Evolutionary conservation across 2,329 filamentous ascomycete species (phyloP), one percentile per base, ranked within the genome.

Genomic region (Harringtonia aguacate): DNA sequence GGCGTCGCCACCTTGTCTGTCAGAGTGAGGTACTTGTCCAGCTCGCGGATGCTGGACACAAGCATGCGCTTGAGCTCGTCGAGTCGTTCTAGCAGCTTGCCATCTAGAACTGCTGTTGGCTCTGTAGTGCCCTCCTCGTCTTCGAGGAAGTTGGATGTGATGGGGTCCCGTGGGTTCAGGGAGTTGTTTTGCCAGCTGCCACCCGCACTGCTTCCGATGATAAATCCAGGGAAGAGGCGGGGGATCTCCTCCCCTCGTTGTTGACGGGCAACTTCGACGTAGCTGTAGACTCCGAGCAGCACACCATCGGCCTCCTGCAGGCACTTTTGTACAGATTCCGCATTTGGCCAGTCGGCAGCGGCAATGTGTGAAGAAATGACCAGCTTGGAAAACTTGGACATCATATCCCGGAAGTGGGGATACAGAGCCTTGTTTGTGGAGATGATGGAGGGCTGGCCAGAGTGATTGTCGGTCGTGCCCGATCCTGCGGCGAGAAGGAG

Each of bases 321-420:
- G 57, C 92, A 98, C 61, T 98, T 98, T 44, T 92, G 83, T 48
- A 90, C 85, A 1, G 90, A 94, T 62, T 98, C 92, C 15, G 86
- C 81, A 44, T 90, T 88, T 9, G 90, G 89, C 79, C 88, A 97
- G 65, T 98, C 92, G 29, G 90, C 86, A 7, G 90, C 88, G 33
- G 92, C 92, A 59, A 98, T 95, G 59, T 98, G 92, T 14, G 92
- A 97, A 3, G 92, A 98, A 39, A 98, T 81, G 36, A 98, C 92
- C 10, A 98, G 73, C 62, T 98, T 98, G n/a, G 92, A 97, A 61
- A 98, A 98, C 55, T 94, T 89, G 36, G 92, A 97, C 92, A 98
- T 98, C 81, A 97, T 97, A 59, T 97, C 92, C 43, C 92, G 76
- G 65, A 98, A 98, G 63, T 97, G 89, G 21, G 92, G 92, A 58